phyloP scores from a whole-genome alignment of 2,329 filamentous ascomycete species.

The Phyllosticta citrichinensis region DNA sequence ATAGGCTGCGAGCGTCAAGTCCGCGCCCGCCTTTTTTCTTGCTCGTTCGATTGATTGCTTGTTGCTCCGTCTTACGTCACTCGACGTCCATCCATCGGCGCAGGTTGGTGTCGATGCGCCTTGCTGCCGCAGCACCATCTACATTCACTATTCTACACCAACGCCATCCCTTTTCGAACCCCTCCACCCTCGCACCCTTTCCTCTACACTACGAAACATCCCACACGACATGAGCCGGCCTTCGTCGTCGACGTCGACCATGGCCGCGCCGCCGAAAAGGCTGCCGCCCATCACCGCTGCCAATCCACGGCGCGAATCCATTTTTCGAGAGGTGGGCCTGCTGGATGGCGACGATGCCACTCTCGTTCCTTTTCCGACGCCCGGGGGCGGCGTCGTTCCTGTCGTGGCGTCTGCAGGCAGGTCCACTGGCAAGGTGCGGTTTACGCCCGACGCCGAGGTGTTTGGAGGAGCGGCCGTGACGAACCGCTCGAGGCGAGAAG shows the following conservation, averaged over 20 bases:
- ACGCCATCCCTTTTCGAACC: too few relatives aligned
- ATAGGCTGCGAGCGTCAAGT: not conserved
- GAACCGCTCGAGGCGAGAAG: not conserved
- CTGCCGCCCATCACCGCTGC: conserved; percentile 3
- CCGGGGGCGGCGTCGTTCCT: not conserved
- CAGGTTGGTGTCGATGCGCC: not conserved
- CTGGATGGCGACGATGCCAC: not conserved
- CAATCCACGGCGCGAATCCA: conserved; percentile 7
- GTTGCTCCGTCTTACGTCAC: not conserved
- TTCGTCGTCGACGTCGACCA: not conserved
- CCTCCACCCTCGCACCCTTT: not conserved
- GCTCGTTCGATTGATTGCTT: not conserved
- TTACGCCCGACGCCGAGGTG: not conserved
- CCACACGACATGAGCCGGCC: not conserved
- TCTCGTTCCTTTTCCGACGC: not conserved
- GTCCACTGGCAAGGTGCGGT: not conserved
- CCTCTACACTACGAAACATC: not conserved
- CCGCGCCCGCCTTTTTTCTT: not conserved
- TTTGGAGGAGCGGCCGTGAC: not conserved
- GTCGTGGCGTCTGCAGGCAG: not conserved
- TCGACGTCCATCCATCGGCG: not conserved
- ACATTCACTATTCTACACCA: not conserved
- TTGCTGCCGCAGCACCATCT: not conserved
- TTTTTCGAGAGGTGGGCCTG: conserved; percentile 8
- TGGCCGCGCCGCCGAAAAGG: not conserved